Evolutionary conservation across 257 asterid genomes (phyloP), one percentile per base, ranked within the genome.

Genomic region (Ehretia macrophylla): DNA sequence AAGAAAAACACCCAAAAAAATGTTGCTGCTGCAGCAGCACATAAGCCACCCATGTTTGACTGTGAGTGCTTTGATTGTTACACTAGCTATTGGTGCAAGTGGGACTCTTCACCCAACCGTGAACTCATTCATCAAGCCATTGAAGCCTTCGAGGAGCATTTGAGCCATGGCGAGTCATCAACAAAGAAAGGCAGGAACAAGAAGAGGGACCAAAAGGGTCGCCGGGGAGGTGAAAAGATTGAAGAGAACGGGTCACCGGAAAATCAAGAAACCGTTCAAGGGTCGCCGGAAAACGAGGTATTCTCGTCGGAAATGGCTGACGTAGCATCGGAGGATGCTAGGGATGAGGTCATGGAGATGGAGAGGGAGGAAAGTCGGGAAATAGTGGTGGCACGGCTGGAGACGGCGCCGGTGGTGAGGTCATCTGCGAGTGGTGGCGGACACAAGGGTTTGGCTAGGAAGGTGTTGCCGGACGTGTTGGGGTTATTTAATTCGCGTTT

Each of bases 391-490:
- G 64, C 65, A 66, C 52, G 65, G 79, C 80, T 54, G 67, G 78
- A 32, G 69, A 72, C 53, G 65, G 69, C 56, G 50, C 18, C 53
- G 53, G 40, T 13, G n/a, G 22, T 10, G 32, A 8, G 47, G 42
- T 42, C 47, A 2, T 4, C 47, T 4, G 64, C 32, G 50, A 4
- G 59, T 17, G 39, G 60, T 32, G 58, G 61, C 44, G 39, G 57
- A 63, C 89, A 84, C 67, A 81, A 76, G 70, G 95, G 92, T 10
- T 77, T 85, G 66, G 95, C 85, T 13, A 81, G 95, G 32, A 88
- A 88, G 58, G 86, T 88, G 73, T 32, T 88, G 78, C 95, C 96
- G 94, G 96, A 88, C 81, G 83, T 88, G 64, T 70, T 81, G 82
- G 95, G 96, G 11, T 72, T 88, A 73, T 78, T 88, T 48, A 77